Conservation (phyloP, 805 yeast species). For the Candida pseudofarinosa region DNA sequence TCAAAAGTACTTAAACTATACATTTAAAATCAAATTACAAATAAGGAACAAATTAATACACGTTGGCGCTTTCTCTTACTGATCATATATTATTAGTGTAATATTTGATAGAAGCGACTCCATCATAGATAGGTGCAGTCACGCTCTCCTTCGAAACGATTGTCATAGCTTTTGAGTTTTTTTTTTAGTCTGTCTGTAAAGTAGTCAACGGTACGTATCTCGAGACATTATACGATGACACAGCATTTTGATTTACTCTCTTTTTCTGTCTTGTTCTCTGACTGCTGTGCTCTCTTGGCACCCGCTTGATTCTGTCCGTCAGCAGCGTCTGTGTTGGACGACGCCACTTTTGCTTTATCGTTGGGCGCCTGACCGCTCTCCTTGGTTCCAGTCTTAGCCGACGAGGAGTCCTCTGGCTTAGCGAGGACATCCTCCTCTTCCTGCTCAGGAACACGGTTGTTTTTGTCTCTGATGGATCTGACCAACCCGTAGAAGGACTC, state of each 20-base stretch:
- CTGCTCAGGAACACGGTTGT: background rate
- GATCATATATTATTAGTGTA: no score
- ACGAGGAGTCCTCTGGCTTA: background rate
- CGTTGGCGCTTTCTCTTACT: no score
- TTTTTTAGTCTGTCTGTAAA: no score
- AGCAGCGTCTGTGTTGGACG: background rate
- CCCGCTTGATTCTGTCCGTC: background rate
- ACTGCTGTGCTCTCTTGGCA: constrained; percentile 2
- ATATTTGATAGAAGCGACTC: no score
- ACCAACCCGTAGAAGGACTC: constrained; percentile 73
- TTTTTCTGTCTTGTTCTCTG: constrained; percentile 11
- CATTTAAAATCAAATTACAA: background rate
- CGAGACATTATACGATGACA: constrained; percentile 16
- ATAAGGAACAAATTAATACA: no score
- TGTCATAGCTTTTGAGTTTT: no score
- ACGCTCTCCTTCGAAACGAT: no score
- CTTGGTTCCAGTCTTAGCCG: background rate
- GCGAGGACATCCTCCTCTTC: background rate
- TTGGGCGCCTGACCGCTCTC: background rate
- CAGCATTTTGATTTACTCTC: constrained; percentile 37
- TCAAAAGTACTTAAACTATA: background rate
- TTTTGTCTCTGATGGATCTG: constrained; percentile 44
- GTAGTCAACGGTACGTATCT: no score
- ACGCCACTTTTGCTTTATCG: background rate
- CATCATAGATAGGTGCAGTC: no score